Percentiles rank a stretch among this genome's conserved stretches.
phyloP scores from a whole-genome alignment of 1,139 yeast species.

The Yamadazyma sp. region DNA sequence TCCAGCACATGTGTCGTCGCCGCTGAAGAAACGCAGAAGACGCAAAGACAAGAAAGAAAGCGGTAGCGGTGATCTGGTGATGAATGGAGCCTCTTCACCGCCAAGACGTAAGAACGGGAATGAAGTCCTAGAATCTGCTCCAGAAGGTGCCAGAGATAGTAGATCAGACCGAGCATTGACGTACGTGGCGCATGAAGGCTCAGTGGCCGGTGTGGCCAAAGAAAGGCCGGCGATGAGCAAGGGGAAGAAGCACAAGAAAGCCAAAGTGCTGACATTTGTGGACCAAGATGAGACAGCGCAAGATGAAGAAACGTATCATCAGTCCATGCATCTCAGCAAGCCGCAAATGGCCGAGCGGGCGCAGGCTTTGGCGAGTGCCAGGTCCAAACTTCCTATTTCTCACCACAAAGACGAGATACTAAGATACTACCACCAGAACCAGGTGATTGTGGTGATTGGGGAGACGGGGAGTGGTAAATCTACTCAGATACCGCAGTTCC shows the following conservation, averaged over 20 bases:
- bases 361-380: slow-evolving; percentile 42
- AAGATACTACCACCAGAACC: slow-evolving; percentile 52
- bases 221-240: not conserved
- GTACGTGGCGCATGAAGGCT: not conserved
- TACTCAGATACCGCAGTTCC: slow-evolving; percentile 93
- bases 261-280: slow-evolving; percentile 1
- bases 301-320: slow-evolving; percentile 21
- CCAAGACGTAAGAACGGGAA: not conserved
- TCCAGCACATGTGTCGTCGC: not conserved
- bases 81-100: not conserved
- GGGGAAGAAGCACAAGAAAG: not conserved
- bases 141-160: no score
- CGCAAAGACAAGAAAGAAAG: slow-evolving; percentile 19
- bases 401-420: slow-evolving; percentile 67
- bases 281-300: not conserved
- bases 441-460: slow-evolving; percentile 83
- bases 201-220: not conserved
- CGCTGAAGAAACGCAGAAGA: slow-evolving; percentile 21
- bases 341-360: slow-evolving; percentile 43
- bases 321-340: slow-evolving; percentile 7
- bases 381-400: slow-evolving; percentile 73
- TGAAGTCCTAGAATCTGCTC: not conserved
- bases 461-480: slow-evolving; percentile 99
- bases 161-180: not conserved
- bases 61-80: not conserved